These are phyloP conservation scores for Dictyostelium discoideum DNA, from an alignment of 78 protist species.

Conservation along the genomic window dicty_2.7 NC_007089.4:4604501-4605000, in stretches of 20 bases:
- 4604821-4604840: conserved; percentile 67
- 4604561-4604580: conserved; percentile 45
- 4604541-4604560: neutral
- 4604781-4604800: conserved; percentile 73
- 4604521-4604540: conserved; percentile 75
- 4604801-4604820: conserved; percentile 62
- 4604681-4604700: conserved; percentile 59
- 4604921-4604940: neutral
- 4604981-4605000: no score
- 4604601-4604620: conserved; percentile 69
- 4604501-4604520: conserved; percentile 84
- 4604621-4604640: conserved; percentile 58
- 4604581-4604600: conserved; percentile 79
- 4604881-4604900: conserved; percentile 42
- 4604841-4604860: conserved; percentile 69
- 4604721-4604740: conserved; percentile 14
- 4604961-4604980: no score
- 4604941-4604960: neutral
- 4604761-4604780: conserved; percentile 50
- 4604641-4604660: conserved; percentile 68
- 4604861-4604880: conserved; percentile 66
- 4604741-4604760: conserved; percentile 68
- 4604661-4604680: conserved; percentile 25
- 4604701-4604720: conserved; percentile 32
- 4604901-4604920: conserved; percentile 12